Percentiles rank a stretch among this genome's conserved stretches.
These are phyloP conservation scores for Coemansia sp. DNA, from an alignment of 192 early-diverging fungal species.

Conservation along the genomic window DNA sequence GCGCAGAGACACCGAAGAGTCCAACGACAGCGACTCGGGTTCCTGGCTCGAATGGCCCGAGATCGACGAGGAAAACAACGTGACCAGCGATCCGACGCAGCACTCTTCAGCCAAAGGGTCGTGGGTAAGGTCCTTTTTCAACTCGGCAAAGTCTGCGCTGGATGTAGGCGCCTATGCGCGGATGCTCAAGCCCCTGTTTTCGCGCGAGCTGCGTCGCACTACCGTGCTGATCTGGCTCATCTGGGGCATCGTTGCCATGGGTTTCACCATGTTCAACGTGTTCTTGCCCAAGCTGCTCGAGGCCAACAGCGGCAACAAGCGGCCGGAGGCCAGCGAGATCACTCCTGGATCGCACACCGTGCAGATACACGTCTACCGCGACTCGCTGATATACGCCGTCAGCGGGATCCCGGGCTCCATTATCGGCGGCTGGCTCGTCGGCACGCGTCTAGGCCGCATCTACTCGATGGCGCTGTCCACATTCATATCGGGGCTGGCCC, in stretches of 20 bases:
- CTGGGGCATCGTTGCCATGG: constrained; percentile 73
- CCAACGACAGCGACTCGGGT: constrained; percentile 9
- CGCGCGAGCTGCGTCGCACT: constrained; percentile 55
- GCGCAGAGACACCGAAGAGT: neutral
- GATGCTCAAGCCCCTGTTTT: constrained; percentile 57
- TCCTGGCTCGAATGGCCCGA: constrained; percentile 54
- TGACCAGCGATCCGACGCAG: neutral
- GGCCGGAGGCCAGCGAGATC: neutral
- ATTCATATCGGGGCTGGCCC: constrained; percentile 62
- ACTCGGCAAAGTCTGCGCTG: constrained; percentile 3
- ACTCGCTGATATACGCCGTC: constrained; percentile 70
- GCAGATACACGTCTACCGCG: constrained; percentile 62
- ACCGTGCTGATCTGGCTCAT: constrained; percentile 72
- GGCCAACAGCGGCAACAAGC: constrained; percentile 20
- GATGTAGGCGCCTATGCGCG: constrained; percentile 20
- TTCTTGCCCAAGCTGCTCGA: constrained; percentile 79
- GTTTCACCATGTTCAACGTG: constrained; percentile 86
- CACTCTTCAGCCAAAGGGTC: neutral
- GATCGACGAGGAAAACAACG: constrained; percentile 1
- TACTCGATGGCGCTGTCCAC: constrained; percentile 79
- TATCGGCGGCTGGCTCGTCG: constrained; percentile 63
- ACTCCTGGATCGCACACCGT: constrained; percentile 19
- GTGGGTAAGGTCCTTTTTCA: constrained; percentile 6
- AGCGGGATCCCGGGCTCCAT: constrained; percentile 81
- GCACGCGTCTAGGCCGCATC: constrained; percentile 68